Percentiles rank a stretch among this genome's conserved stretches.
Evolutionary conservation across 106 monocot species (phyloP).

Genomic region (Apostasia shenzhenica): DNA sequence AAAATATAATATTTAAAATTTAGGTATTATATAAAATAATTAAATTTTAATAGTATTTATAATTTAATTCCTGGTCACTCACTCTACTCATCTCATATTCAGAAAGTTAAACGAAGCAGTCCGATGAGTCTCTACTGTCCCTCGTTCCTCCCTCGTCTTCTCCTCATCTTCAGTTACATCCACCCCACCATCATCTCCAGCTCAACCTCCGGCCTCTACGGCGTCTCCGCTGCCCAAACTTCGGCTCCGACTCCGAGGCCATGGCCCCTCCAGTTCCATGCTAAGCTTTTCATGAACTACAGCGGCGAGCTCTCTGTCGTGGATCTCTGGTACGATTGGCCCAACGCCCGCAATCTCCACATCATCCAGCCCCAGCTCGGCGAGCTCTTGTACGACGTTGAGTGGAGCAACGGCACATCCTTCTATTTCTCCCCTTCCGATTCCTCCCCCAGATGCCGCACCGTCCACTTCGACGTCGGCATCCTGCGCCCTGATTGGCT

Average conservation of each 20-base stretch:
- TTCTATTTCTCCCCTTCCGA: slow-evolving; percentile 37
- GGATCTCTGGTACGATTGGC: slow-evolving; percentile 90
- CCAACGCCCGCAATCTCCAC: slow-evolving; percentile 61
- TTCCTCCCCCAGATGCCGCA: slow-evolving; percentile 16
- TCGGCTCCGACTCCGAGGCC: slow-evolving; percentile 27
- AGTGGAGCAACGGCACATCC: slow-evolving; percentile 93
- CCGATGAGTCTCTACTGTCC: too few species aligned
- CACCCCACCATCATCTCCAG: too few species aligned
- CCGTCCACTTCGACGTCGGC: slow-evolving; percentile 38
- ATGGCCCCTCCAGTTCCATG: slow-evolving; percentile 70
- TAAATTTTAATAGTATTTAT: too few species aligned
- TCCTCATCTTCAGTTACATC: too few species aligned
- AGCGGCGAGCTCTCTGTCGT: slow-evolving; percentile 32
- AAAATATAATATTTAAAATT: too few species aligned
- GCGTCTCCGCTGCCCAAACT: background rate
- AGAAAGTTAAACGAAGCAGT: too few species aligned
- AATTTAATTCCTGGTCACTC: too few species aligned
- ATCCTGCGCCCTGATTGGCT: slow-evolving; percentile 71
- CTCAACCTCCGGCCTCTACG: background rate
- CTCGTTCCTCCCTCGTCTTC: too few species aligned
- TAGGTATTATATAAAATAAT: too few species aligned
- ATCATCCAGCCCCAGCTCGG: slow-evolving; percentile 63
- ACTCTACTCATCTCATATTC: too few species aligned
- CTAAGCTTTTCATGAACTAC: slow-evolving; percentile 55
- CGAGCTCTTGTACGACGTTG: slow-evolving; percentile 42